phyloP scores from a whole-genome alignment of 176 grass and related monocot genomes.

The Lolium rigidum region DNA sequence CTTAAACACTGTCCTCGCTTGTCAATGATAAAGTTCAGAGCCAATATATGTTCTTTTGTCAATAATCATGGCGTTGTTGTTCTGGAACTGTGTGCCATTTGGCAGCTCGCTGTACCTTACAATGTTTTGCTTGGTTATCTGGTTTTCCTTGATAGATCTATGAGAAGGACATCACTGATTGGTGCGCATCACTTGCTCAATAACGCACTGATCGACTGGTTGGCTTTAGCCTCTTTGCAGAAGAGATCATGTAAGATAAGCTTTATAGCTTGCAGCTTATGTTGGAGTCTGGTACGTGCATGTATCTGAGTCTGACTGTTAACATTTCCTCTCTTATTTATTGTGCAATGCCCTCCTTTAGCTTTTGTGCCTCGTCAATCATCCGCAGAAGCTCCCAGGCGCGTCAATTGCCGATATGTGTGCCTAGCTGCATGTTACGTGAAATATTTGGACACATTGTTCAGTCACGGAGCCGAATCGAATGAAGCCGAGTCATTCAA shows the following conservation, averaged over 20 bases:
- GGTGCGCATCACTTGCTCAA: neutral
- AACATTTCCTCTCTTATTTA: neutral
- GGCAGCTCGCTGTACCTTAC: conserved; percentile 1
- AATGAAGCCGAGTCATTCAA: too few relatives aligned
- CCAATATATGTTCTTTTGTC: conserved; percentile 30
- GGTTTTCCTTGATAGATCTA: conserved; percentile 20
- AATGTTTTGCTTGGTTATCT: conserved; percentile 21
- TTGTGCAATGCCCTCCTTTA: too few relatives aligned
- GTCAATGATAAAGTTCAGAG: conserved; percentile 6
- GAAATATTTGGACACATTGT: too few relatives aligned
- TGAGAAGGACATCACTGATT: conserved; percentile 32
- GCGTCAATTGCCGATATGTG: too few relatives aligned
- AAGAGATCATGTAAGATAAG: conserved; percentile 29
- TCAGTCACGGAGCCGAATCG: too few relatives aligned
- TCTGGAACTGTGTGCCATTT: conserved; percentile 34
- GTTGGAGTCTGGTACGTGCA: conserved; percentile 18
- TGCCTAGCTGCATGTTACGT: too few relatives aligned
- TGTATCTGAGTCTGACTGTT: conserved; percentile 5
- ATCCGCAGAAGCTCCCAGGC: too few relatives aligned
- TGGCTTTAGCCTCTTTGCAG: neutral
- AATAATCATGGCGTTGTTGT: neutral
- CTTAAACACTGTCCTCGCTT: conserved; percentile 22
- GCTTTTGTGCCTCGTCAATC: too few relatives aligned
- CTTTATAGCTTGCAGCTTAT: neutral
- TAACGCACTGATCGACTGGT: neutral